Evolutionary conservation across 1,284 basidiomycete species (phyloP), one percentile per base, ranked within the genome.

Genomic region (Xanthoconium separans): DNA sequence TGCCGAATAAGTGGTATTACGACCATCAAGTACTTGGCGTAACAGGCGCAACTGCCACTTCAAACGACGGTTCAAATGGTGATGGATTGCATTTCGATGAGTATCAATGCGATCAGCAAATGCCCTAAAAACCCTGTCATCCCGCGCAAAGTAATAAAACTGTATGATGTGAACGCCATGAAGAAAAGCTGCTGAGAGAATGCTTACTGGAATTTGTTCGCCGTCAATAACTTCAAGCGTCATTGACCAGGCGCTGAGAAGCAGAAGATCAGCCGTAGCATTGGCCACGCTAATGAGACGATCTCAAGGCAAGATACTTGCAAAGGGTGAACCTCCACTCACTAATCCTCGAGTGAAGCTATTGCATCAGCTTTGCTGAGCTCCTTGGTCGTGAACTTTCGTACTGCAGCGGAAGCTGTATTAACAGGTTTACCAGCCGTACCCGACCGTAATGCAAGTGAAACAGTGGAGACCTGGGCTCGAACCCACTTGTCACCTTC

Each of bases 331-430:
- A 8, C 43, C 30, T 47, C 29, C 18, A 69, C 86, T 65, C 65
- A 92, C 89, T 93, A 93, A 63, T 93, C 90, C 63, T 92, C 91
- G 27, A 92, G 72, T 0, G 87, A 76, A 5, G 89, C 87, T 54
- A 93, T 91, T 39, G 83, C 71, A 37, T 85, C 81, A 2, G 88
- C 87, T 61, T 86, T 88, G 10, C 86, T 88, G 10, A 93, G 72
- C 57, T 89, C 85, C 59, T 77, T 83, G 0, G 89, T 91, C 1
- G 89, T 85, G 67, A 93, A 92, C 55, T 81, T 84, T 57, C 87
- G 75, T 9, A 93, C 85, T 13, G 83, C 81, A 24, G 77, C 73
- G 36, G 81, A 80, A 10, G 90, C 89, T 9, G 80, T 77, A 31
- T 76, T 67, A 0, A 92, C 89, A 12, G 90, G 90, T 63, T 82